Conservation (phyloP, 1,139 yeast genomes). For the Sugiyamaella novakii region DNA sequence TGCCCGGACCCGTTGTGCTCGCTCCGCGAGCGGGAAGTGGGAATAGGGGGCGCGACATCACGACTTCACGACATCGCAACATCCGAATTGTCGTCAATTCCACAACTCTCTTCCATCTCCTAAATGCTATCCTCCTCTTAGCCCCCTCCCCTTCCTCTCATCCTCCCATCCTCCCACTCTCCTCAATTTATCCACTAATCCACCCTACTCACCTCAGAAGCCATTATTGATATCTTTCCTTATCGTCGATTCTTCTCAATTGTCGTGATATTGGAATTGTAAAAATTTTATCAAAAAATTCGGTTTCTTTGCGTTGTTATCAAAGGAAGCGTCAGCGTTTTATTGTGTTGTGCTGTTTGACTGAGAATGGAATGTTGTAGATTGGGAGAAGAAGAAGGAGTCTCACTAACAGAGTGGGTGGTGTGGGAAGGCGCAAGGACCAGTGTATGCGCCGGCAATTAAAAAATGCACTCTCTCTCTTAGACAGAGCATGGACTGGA, state of each 20-base stretch:
- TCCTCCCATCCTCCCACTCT: neutral
- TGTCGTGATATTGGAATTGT: neutral
- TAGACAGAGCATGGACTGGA: too few relatives aligned
- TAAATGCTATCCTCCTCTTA: neutral
- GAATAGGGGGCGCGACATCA: neutral
- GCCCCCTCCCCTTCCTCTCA: neutral
- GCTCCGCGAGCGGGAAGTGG: neutral
- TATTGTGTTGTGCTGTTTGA: constrained; percentile 14
- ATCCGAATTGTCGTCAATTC: neutral
- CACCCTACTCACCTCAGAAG: constrained; percentile 27
- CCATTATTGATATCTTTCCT: constrained; percentile 24
- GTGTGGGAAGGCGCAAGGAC: too few relatives aligned
- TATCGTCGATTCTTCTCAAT: constrained; percentile 8
- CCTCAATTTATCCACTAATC: neutral
- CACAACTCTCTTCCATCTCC: neutral
- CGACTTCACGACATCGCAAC: neutral
- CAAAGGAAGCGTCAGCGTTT: constrained; percentile 1
- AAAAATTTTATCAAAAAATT: constrained; percentile 11
- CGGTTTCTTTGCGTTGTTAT: constrained; percentile 11
- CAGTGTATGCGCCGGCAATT: neutral
- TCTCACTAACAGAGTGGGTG: too few relatives aligned
- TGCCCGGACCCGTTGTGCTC: neutral
- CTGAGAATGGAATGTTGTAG: constrained; percentile 16
- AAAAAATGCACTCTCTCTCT: constrained; percentile 3
- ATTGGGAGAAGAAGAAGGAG: constrained; percentile 9